phyloP scores from a whole-genome alignment of 805 yeast species.

The Candida cerambycidarum region DNA sequence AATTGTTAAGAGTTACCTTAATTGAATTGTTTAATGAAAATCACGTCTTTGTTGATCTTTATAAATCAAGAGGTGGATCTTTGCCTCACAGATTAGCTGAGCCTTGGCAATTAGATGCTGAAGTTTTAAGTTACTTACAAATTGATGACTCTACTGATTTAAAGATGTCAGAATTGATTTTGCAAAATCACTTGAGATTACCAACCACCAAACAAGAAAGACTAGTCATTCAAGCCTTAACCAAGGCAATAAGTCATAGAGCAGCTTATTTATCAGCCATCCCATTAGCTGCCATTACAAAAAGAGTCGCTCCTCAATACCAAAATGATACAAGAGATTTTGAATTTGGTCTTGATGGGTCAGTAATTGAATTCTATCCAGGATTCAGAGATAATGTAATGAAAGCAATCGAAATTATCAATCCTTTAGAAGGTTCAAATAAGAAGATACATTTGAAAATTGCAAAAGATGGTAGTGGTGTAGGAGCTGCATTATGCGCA shows the following conservation, averaged over 20 bases:
- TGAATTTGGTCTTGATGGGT: constrained; percentile 95
- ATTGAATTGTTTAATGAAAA: constrained; percentile 64
- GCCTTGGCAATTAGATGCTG: constrained; percentile 78
- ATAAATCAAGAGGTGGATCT: constrained; percentile 35
- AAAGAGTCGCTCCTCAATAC: constrained; percentile 62
- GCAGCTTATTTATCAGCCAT: constrained; percentile 90
- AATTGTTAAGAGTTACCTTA: constrained; percentile 71
- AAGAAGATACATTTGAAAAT: constrained; percentile 74
- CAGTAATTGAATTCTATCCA: constrained; percentile 91
- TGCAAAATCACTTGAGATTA: constrained; percentile 64
- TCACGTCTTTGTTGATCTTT: constrained; percentile 58
- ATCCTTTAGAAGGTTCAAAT: constrained; percentile 72
- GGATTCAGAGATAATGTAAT: constrained; percentile 79
- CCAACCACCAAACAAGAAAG: constrained; percentile 76
- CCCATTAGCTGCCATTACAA: constrained; percentile 84
- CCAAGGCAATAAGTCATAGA: constrained; percentile 78
- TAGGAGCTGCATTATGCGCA: constrained; percentile 96
- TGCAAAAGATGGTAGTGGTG: constrained; percentile 95
- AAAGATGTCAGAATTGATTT: constrained; percentile 64
- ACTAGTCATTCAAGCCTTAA: constrained; percentile 64
- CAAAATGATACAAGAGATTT: constrained; percentile 55
- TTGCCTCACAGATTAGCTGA: constrained; percentile 66
- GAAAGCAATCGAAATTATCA: constrained; percentile 70
- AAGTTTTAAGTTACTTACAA: constrained; percentile 82
- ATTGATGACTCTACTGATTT: constrained; percentile 78